Percentiles rank a stretch among this genome's conserved stretches.
These are phyloP conservation scores for Kurtzmaniella quercitrusa DNA, from an alignment of 1,139 yeast species.

Conservation along the genomic window DNA sequence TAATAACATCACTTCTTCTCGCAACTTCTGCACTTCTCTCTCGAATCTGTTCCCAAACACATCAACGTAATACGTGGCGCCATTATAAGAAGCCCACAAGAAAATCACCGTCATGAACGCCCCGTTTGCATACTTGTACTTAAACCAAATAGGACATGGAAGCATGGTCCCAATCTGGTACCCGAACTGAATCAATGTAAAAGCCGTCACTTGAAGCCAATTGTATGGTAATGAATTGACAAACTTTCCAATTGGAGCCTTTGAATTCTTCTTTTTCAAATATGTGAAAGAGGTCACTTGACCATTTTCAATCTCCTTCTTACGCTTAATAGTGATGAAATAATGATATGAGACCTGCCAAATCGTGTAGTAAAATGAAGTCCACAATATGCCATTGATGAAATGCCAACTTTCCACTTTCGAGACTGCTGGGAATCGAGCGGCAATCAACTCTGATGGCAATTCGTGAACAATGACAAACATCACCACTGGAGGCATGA, in stretches of 20 bases:
- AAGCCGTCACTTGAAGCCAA: constrained; percentile 77
- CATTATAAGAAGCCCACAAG: constrained; percentile 79
- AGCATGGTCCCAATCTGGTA: constrained; percentile 89
- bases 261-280: constrained; percentile 66
- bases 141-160: constrained; percentile 83
- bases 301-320: constrained; percentile 81
- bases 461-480: constrained; percentile 84
- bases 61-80: constrained; percentile 92
- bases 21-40: constrained; percentile 71
- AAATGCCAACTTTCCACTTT: constrained; percentile 66
- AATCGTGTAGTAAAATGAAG: constrained; percentile 79
- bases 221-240: constrained; percentile 82
- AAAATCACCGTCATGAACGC: constrained; percentile 68
- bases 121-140: constrained; percentile 62
- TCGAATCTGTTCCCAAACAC: constrained; percentile 85
- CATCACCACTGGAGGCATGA: constrained; percentile 85
- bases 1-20: constrained; percentile 55
- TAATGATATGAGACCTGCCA: constrained; percentile 93
- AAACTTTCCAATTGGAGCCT: constrained; percentile 64
- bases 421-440: constrained; percentile 79
- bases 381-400: constrained; percentile 66
- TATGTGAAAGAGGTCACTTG: constrained; percentile 85
- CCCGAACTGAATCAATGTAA: constrained; percentile 79
- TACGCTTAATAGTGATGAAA: constrained; percentile 77
- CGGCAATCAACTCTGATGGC: constrained; percentile 47